Percentiles rank a stretch among this genome's conserved stretches.
Conservation (phyloP, 2,329 filamentous ascomycete genomes). For the Diplodia intermedia region DNA sequence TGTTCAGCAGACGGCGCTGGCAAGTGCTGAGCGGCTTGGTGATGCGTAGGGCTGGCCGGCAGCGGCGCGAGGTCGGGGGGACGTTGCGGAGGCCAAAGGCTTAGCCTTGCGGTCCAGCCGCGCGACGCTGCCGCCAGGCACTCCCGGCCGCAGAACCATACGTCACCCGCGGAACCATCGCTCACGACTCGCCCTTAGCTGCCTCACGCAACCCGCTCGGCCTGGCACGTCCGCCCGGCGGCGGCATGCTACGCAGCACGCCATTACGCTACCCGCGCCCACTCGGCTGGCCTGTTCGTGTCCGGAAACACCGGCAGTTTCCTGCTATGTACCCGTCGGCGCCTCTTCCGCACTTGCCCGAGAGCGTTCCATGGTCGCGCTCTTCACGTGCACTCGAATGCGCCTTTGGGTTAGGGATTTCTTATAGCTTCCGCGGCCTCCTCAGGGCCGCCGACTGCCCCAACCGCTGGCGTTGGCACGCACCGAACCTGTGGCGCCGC, state of each 20-base stretch:
- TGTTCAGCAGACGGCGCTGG: constrained; percentile 10
- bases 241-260: neutral
- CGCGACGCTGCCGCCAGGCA: neutral
- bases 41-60: constrained; percentile 20
- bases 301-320: constrained; percentile 24
- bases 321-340: neutral
- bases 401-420: neutral
- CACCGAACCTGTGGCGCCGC: neutral
- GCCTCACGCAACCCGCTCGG: constrained; percentile 11
- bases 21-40: constrained; percentile 4
- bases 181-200: constrained; percentile 1
- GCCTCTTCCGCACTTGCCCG: neutral
- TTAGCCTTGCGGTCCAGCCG: constrained; percentile 1
- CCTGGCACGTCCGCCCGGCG: neutral
- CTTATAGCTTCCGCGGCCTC: neutral
- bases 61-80: constrained; percentile 18
- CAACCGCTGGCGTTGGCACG: neutral
- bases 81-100: constrained; percentile 21
- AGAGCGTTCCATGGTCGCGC: neutral
- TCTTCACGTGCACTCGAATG: neutral
- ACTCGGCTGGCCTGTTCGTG: neutral
- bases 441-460: neutral
- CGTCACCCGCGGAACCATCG: neutral
- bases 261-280: neutral
- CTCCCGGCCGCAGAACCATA: neutral